These are phyloP conservation scores for Plantago coronopus DNA, from an alignment of 305 asterid species.

Conservation along the genomic window DNA sequence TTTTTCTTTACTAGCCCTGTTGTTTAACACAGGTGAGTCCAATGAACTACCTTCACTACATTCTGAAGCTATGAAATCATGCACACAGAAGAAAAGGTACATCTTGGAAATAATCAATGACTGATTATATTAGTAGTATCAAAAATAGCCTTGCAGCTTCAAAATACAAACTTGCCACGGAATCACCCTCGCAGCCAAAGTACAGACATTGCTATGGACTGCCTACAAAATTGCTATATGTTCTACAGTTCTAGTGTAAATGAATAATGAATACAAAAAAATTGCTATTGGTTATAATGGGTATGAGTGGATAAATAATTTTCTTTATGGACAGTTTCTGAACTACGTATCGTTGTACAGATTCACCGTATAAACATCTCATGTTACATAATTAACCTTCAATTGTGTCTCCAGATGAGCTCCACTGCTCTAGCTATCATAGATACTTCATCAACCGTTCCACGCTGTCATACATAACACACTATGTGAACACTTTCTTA, in stretches of 20 bases:
- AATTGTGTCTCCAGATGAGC: slow-evolving; percentile 17
- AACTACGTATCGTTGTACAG: slow-evolving; percentile 15
- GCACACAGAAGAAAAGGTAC: too few species aligned
- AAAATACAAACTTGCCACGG: not conserved
- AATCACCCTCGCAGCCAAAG: not conserved
- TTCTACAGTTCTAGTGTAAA: too few species aligned
- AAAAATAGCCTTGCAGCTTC: not conserved
- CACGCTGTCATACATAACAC: slow-evolving; percentile 60
- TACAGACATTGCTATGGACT: not conserved
- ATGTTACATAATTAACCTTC: slow-evolving; percentile 30
- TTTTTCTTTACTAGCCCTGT: too few species aligned
- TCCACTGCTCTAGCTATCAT: slow-evolving; percentile 24
- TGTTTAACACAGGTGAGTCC: too few species aligned
- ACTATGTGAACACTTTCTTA: slow-evolving; percentile 20
- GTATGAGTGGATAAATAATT: not conserved
- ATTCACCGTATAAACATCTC: slow-evolving; percentile 26
- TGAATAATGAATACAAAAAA: not conserved
- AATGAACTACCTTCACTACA: too few species aligned
- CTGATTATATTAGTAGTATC: not conserved
- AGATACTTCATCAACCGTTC: slow-evolving; percentile 79
- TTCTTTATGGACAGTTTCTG: slow-evolving; percentile 20
- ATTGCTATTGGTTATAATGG: not conserved
- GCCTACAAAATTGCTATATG: not conserved
- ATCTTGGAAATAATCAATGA: not conserved
- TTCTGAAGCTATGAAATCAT: too few species aligned